A percentile compares a stretch with the other conserved stretches of the same genome.
These are phyloP conservation scores for Fusarium chlamydosporum DNA, from an alignment of 2,329 filamentous ascomycete genomes.

Conservation along the genomic window DNA sequence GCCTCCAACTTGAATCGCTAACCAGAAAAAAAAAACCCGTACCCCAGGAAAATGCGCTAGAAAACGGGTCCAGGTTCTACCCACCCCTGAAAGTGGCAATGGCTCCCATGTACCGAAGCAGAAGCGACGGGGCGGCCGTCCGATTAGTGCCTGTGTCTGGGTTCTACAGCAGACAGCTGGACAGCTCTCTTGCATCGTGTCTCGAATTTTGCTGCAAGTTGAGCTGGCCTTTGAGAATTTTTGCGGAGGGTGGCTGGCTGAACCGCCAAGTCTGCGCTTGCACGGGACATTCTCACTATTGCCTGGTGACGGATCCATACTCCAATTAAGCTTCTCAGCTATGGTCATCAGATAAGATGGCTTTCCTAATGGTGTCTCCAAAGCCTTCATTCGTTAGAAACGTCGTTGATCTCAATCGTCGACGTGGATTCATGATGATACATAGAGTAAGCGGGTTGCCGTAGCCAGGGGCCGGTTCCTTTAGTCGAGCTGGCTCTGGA, in stretches of 20 bases:
- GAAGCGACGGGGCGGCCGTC: constrained; percentile 39
- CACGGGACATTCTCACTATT: constrained; percentile 4
- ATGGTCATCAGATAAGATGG: constrained; percentile 33
- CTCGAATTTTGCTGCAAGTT: constrained; percentile 16
- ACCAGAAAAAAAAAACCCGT: constrained; percentile 25
- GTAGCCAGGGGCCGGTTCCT: constrained; percentile 32
- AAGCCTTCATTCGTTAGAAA: background rate
- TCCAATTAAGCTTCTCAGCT: constrained; percentile 16
- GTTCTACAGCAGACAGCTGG: constrained; percentile 36
- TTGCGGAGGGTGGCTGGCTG: constrained; percentile 34
- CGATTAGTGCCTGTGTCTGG: constrained; percentile 25
- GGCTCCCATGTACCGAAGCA: constrained; percentile 18
- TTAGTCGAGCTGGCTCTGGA: constrained; percentile 11
- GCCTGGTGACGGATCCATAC: constrained; percentile 1
- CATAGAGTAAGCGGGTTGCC: constrained; percentile 2
- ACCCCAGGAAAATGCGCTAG: constrained; percentile 45
- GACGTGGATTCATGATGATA: constrained; percentile 8
- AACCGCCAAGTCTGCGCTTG: constrained; percentile 28
- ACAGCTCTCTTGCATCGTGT: constrained; percentile 11
- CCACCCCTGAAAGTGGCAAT: constrained; percentile 45
- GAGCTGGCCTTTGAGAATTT: constrained; percentile 15
- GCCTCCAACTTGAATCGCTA: constrained; percentile 13
- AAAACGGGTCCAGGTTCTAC: constrained; percentile 41
- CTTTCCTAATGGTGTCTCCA: constrained; percentile 13
- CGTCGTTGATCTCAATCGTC: constrained; percentile 7